Base-by-base conservation (phyloP, 2,329 filamentous ascomycete genomes). In the Fonsecaea nubica region DNA sequence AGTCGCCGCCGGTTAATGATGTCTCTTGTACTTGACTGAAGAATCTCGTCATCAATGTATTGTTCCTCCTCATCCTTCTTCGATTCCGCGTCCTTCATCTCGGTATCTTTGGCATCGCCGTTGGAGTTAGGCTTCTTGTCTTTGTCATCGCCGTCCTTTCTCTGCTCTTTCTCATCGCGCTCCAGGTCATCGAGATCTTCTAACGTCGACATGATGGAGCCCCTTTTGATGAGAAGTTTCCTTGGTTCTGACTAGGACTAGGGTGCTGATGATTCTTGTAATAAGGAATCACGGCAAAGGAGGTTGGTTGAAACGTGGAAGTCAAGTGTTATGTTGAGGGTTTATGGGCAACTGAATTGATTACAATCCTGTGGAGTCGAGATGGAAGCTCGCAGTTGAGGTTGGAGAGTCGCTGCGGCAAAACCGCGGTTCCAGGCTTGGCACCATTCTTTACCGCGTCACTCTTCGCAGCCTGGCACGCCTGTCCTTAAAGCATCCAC, bases 131-230 rank as follows among this genome's bases (percentile, higher is more conserved):
- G 74, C 78, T 87, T 86, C 77, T 86, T 85, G 75, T 87, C 84
- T 75, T 86, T 85, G 70, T 82, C 84, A 72, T 86, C 84, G 69
- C 84, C 82, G 58, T 79, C 81, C 73, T 86, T 85, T 73, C 86
- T 84, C 74, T 87, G 84, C 77, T 90, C 85, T 79, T 88, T 89
- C 85, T 81, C 87, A 75, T 90, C 88, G 80, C 89, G 90, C 84
- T 95, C 91, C 79, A 96, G 85, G 79, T 93, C 91, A 78, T 96
- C 92, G 77, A 96, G 90, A 83, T 96, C 92, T 83, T 96, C 92
- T 76, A 96, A 89, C 74, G 92, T 95, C 74, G 92, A 93, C 92
- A 96, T 96, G 78, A 70, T 84, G 77, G 74, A 33, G 38, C 36
- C 42, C 18, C 35, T 56, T 55, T 38, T 33, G 36, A 38, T 15